Evolutionary conservation across 2,329 filamentous ascomycete species (phyloP), one percentile per base, ranked within the genome.

Genomic region (Pseudocercospora vitis): DNA sequence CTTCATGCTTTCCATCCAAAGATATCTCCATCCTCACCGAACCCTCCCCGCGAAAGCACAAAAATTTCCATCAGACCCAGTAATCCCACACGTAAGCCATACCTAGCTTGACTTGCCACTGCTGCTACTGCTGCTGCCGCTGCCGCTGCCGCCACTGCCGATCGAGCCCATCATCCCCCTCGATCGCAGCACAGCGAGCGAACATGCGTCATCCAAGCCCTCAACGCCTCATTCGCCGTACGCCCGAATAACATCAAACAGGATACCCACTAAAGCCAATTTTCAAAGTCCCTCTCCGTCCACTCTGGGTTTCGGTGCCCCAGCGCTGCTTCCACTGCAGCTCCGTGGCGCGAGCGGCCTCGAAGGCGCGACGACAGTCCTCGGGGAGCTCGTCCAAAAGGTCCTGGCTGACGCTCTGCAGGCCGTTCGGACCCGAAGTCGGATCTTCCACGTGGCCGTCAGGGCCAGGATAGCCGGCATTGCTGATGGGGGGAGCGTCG

Each of bases 321-420:
- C 91, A 96, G 58, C 79, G 80, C 26, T 72, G 76, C 69, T 88
- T 88, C 88, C 91, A 97, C 50, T 80, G 73, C 56, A 73, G 70
- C 70, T 96, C 89, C 50, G 80, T 77, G 8, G 74, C 73, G 48
- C 84, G 75, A 2, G 89, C 86, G 49, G 81, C 76, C 47, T 90
- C 77, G 58, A 96, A 91, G 0, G 88, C 87, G 31, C 77, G 74
- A 31, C 87, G 81, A 69, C 89, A 94, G 58, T 89, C 84, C 1
- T 79, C 71, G 1, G 86, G 87, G 54, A 91, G 76, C 54, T 87
- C 77, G 24, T 82, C 80, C 53, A 81, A 76, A 58, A 90, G 77
- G 7, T 89, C 86, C 46, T 84, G 78, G 1, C 84, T 72, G 5
- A 91, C 77, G 35, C 80, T 78, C n/a, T 76, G 74, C 7, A 91